Evolutionary conservation across 2,329 filamentous ascomycete genomes (phyloP), one percentile per base, ranked within the genome.

Genomic region (Claviceps citrina): DNA sequence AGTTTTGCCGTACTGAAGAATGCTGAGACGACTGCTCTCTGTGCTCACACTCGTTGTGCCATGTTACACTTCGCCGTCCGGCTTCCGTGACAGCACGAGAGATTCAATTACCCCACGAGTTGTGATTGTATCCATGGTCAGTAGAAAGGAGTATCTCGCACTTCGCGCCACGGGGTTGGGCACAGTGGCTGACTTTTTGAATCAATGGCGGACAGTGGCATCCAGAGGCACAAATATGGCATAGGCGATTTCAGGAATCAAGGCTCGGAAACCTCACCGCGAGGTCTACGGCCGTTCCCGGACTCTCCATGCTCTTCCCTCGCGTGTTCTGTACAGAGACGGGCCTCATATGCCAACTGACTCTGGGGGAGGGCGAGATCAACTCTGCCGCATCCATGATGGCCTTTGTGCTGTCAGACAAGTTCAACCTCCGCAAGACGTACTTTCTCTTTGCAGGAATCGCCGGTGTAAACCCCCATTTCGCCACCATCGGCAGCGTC

Each of bases 391-490:
- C 70, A 6, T 77, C 77, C 0, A 68, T 82, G 44, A 68, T 68
- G 35, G 72, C 81, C 0, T 63, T 85, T 8, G 62, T 72, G n/a
- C 65, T 78, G 12, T 80, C 74, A 0, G 54, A 63, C 1, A 52
- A 61, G 9, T 84, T 86, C 55, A 68, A 85, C 57, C 65, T 86
- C 10, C 67, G 61, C 1, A 57, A 64, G 36, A 80, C 81, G 1
- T 86, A 86, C 60, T 84, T 84, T 57, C 57, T 86, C 42, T 57
- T 83, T 24, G 74, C 70, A 1, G 82, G 81, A 2, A 85, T 87
- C 45, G 81, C 76, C 2, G 81, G 82, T n/a, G 67, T 84, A 32
- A 84, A 75, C 54, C 82, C 81, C 1, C 71, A 77, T 44, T 59
- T 73, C 20, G 75, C 69, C 18, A 84, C 81, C 0, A 65, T 81